Percentiles rank a stretch among this genome's conserved stretches.
phyloP scores from a whole-genome alignment of 495 filamentous ascomycete species.

The Evansstolkia leycettana region DNA sequence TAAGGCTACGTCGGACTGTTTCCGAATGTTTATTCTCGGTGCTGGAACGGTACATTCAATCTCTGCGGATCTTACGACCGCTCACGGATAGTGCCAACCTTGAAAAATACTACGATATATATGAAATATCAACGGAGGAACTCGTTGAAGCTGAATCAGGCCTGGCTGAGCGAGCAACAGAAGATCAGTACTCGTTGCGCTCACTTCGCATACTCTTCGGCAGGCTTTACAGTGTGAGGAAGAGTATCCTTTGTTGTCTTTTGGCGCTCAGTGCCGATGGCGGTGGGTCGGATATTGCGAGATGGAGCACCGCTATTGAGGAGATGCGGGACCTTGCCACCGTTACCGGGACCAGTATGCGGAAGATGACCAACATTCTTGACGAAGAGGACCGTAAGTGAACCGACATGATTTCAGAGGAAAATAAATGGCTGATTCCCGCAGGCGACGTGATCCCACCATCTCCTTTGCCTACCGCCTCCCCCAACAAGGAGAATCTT shows the following conservation, averaged over 20 bases:
- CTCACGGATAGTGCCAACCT: conserved; percentile 67
- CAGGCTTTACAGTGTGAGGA: conserved; percentile 66
- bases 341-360: conserved; percentile 39
- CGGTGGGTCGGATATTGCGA: conserved; percentile 60
- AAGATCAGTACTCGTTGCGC: conserved; percentile 69
- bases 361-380: conserved; percentile 55
- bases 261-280: conserved; percentile 82
- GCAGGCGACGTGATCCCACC: conserved; percentile 40
- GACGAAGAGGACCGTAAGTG: conserved; percentile 71
- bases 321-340: conserved; percentile 53
- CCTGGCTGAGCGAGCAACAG: conserved; percentile 46
- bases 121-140: conserved; percentile 75
- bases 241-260: conserved; percentile 74
- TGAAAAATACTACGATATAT: conserved; percentile 84
- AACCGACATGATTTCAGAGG: neutral
- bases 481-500: conserved; percentile 65
- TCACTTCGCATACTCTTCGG: conserved; percentile 67
- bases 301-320: conserved; percentile 70
- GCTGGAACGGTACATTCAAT: conserved; percentile 56
- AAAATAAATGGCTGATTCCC: neutral
- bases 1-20: conserved; percentile 62
- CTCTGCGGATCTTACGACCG: conserved; percentile 51
- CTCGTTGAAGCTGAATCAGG: conserved; percentile 52
- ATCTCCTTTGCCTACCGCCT: conserved; percentile 56
- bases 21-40: conserved; percentile 54